phyloP scores from a whole-genome alignment of 257 asterid species.

The Mentha longifolia region DNA sequence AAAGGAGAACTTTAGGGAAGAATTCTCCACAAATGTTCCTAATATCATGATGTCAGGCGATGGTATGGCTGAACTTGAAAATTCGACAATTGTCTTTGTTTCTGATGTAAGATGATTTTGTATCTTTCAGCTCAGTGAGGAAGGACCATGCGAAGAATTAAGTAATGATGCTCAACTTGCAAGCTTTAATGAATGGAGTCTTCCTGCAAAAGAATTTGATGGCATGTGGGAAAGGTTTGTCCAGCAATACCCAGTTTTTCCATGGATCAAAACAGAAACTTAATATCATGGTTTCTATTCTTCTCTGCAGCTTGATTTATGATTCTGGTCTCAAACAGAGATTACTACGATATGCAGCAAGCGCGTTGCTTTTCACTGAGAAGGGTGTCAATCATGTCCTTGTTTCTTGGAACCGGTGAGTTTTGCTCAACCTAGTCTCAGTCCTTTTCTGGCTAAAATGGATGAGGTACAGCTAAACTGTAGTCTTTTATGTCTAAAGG shows the following conservation, averaged over 20 bases:
- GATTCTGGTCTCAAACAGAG: conserved; percentile 96
- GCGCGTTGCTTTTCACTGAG: conserved; percentile 97
- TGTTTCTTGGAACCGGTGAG: conserved; percentile 94
- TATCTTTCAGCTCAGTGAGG: conserved; percentile 81
- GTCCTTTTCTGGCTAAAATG: conserved; percentile 12
- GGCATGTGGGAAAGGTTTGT: conserved; percentile 99
- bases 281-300: conserved; percentile 32
- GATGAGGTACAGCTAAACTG: neutral
- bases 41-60: neutral
- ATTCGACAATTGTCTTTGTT: conserved; percentile 17
- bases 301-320: conserved; percentile 86
- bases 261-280: conserved; percentile 24
- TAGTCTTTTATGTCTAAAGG: conserved; percentile 17
- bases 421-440: conserved; percentile 28
- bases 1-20: neutral
- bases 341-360: conserved; percentile 89
- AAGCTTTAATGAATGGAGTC: conserved; percentile 96
- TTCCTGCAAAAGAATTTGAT: conserved; percentile 98
- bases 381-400: conserved; percentile 95
- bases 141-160: conserved; percentile 97
- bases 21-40: neutral
- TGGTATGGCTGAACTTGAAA: neutral
- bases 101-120: conserved; percentile 24
- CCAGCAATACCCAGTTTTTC: conserved; percentile 19
- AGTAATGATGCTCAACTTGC: conserved; percentile 82